Conservation (phyloP, 2,329 filamentous ascomycete species). For the Ophiocordyceps camponoti-leonardi region DNA sequence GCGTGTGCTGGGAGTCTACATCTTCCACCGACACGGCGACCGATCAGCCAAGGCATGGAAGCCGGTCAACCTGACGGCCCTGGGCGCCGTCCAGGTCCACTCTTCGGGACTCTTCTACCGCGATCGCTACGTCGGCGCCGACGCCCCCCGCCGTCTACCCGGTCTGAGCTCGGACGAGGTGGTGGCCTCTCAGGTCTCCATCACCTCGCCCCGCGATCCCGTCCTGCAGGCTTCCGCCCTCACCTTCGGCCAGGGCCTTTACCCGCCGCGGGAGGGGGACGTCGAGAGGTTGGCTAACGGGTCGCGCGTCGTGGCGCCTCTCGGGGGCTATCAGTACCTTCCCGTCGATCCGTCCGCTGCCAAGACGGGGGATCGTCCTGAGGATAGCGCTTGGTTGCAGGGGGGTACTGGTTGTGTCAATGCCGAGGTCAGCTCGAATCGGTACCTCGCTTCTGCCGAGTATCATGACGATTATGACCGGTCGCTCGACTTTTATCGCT, state of each 20-base stretch:
- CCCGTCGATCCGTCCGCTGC: conserved; percentile 46
- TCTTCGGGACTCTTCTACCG: conserved; percentile 61
- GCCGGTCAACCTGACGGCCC: conserved; percentile 56
- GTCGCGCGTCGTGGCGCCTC: conserved; percentile 43
- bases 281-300: conserved; percentile 55
- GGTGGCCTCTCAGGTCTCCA: conserved; percentile 50
- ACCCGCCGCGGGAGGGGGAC: conserved; percentile 52
- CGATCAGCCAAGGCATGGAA: conserved; percentile 61
- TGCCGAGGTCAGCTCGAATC: conserved; percentile 35
- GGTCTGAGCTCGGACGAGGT: conserved; percentile 51
- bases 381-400: conserved; percentile 41
- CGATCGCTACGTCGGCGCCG: conserved; percentile 49
- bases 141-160: conserved; percentile 32
- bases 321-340: conserved; percentile 73
- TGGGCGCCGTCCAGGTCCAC: conserved; percentile 64
- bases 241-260: conserved; percentile 72
- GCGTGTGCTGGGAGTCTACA: conserved; percentile 63
- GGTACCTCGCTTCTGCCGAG: conserved; percentile 30
- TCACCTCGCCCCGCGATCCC: conserved; percentile 54
- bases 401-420: conserved; percentile 38
- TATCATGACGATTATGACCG: conserved; percentile 25
- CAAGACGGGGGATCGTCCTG: conserved; percentile 35
- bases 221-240: conserved; percentile 68
- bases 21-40: conserved; percentile 85
- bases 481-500: conserved; percentile 43